Evolutionary conservation across 2,329 filamentous ascomycete species (phyloP).

Genomic region (Chrysoporthe puriensis): DNA sequence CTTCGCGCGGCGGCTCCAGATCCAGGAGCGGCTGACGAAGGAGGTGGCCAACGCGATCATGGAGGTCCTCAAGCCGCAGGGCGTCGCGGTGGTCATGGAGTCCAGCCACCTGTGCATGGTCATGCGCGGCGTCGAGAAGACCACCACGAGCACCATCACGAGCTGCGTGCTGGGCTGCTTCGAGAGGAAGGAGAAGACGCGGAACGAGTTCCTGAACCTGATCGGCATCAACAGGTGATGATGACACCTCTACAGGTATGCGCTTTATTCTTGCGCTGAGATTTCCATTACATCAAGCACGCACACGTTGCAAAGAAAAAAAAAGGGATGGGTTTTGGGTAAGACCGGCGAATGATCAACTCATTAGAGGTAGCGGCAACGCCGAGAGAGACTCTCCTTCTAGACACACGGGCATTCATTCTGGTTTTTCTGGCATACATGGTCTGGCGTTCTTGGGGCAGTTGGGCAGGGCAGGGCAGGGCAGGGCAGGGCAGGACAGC

Average conservation of each 20-base stretch:
- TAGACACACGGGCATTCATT: constrained; percentile 14
- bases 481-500: constrained; percentile 1
- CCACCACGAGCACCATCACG: constrained; percentile 82
- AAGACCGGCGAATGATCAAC: constrained; percentile 25
- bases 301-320: background rate
- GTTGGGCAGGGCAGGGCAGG: background rate
- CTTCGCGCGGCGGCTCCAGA: constrained; percentile 91
- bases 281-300: too few species aligned
- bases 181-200: constrained; percentile 87
- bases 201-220: constrained; percentile 92
- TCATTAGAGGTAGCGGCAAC: constrained; percentile 29
- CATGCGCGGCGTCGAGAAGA: constrained; percentile 97
- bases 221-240: constrained; percentile 60
- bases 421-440: constrained; percentile 21
- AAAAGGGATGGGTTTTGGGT: background rate
- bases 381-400: constrained; percentile 14
- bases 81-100: constrained; percentile 97
- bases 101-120: constrained; percentile 98
- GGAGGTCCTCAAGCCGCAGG: constrained; percentile 89
- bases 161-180: constrained; percentile 98
- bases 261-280: background rate
- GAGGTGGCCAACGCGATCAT: constrained; percentile 94
- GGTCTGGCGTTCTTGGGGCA: constrained; percentile 25
- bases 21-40: constrained; percentile 94
- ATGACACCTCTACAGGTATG: background rate